Evolutionary conservation across 495 filamentous ascomycete species (phyloP).

Genomic region (Neurospora sp.): DNA sequence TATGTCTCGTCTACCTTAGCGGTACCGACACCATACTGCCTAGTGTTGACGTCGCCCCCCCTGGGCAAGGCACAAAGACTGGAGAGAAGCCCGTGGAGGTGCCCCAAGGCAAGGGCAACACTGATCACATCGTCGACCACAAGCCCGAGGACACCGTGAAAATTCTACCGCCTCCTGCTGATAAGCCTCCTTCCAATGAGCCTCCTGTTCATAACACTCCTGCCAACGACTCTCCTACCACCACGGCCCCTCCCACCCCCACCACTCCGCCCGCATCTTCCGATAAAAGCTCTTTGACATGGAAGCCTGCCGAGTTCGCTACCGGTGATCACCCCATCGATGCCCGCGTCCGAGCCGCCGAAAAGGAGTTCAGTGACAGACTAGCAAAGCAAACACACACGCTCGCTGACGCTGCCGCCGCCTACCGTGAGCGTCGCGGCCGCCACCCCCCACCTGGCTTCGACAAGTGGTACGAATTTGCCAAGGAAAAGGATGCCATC

Average conservation of each 20-base stretch:
- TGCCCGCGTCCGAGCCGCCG: slow-evolving; percentile 31
- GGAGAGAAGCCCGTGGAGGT: not conserved
- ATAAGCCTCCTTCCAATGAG: not conserved
- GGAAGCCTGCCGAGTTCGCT: slow-evolving; percentile 9
- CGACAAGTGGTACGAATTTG: slow-evolving; percentile 58
- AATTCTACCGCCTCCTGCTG: not conserved
- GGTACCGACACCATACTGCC: not conserved
- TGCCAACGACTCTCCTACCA: not conserved
- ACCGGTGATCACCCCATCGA: slow-evolving; percentile 36
- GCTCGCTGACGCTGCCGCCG: slow-evolving; percentile 47
- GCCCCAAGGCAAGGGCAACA: not conserved
- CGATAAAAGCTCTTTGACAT: not conserved
- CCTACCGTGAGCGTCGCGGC: slow-evolving; percentile 53
- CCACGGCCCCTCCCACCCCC: not conserved
- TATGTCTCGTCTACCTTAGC: not conserved
- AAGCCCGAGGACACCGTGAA: not conserved
- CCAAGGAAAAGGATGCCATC: slow-evolving; percentile 45
- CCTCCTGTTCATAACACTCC: not conserved
- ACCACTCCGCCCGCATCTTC: not conserved
- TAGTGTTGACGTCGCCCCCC: not conserved
- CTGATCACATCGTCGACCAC: not conserved
- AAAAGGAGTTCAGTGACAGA: slow-evolving; percentile 29
- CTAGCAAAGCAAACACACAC: slow-evolving; percentile 36
- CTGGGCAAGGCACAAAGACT: not conserved
- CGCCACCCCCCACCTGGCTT: slow-evolving; percentile 68